phyloP scores from a whole-genome alignment of 2,329 filamentous ascomycete species.

The Ascocoryne sarcoides region DNA sequence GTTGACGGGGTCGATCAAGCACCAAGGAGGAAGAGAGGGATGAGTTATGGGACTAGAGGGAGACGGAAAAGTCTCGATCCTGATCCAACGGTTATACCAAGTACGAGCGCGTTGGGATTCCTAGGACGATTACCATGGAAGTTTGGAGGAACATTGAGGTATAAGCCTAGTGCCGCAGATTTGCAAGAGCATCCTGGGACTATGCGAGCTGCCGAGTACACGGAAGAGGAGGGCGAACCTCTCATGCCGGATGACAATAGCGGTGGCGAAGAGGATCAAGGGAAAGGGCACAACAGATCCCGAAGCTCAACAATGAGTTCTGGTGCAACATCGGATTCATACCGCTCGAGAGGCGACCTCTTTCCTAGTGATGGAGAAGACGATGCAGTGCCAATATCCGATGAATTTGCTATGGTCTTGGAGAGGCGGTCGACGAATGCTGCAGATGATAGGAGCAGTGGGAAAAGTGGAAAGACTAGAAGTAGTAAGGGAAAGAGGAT shows the following conservation, averaged over 20 bases:
- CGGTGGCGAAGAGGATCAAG: conserved; percentile 12
- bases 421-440: conserved; percentile 56
- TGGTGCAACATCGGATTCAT: conserved; percentile 74
- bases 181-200: conserved; percentile 74
- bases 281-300: conserved; percentile 37
- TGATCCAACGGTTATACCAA: conserved; percentile 85
- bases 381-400: conserved; percentile 85
- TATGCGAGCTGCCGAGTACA: conserved; percentile 31
- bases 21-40: conserved; percentile 65
- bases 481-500: conserved; percentile 52
- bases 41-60: conserved; percentile 78
- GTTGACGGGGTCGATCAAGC: conserved; percentile 46
- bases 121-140: conserved; percentile 77
- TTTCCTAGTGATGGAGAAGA: conserved; percentile 82
- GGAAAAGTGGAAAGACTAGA: conserved; percentile 39
- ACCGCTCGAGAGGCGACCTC: conserved; percentile 79
- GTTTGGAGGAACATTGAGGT: conserved; percentile 71
- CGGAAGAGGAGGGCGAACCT: conserved; percentile 1
- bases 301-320: conserved; percentile 75
- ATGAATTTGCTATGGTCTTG: conserved; percentile 81
- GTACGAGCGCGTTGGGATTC: conserved; percentile 78
- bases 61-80: conserved; percentile 47
- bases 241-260: conserved; percentile 17
- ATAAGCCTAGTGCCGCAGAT: conserved; percentile 85
- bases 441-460: conserved; percentile 63